Percentiles rank a stretch among this genome's conserved stretches.
phyloP scores from a whole-genome alignment of 345 rosid genomes.

The Hypericum androsaemum region DNA sequence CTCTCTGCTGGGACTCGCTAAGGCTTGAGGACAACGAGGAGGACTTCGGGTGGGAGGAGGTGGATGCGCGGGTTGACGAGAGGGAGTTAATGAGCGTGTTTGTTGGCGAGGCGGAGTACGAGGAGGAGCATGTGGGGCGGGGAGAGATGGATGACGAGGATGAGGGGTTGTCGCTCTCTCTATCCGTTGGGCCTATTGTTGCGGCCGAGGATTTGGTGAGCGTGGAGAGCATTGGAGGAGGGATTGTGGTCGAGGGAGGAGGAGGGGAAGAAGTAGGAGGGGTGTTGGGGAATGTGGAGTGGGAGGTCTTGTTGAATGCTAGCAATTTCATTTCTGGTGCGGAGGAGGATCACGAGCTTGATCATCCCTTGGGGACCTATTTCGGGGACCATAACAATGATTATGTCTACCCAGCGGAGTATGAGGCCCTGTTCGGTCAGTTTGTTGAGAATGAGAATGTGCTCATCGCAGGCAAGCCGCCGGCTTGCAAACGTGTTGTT shows the following conservation, averaged over 20 bases:
- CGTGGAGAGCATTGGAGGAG: conserved; percentile 40
- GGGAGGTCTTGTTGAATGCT: conserved; percentile 76
- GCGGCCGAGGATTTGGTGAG: conserved; percentile 41
- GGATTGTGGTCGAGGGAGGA: too few relatives aligned
- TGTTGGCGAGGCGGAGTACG: conserved; percentile 20
- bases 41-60: conserved; percentile 94
- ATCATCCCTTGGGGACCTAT: conserved; percentile 31
- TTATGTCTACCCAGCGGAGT: conserved; percentile 50
- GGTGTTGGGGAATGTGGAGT: conserved; percentile 37
- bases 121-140: too few relatives aligned
- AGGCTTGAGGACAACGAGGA: conserved; percentile 53
- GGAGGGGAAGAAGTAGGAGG: too few relatives aligned
- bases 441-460: conserved; percentile 59
- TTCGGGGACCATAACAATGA: conserved; percentile 43
- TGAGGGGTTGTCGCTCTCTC: conserved; percentile 45
- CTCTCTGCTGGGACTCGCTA: conserved; percentile 71
- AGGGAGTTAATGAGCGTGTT: conserved; percentile 49
- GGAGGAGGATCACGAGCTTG: conserved; percentile 25
- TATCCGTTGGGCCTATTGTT: conserved; percentile 43
- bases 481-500: conserved; percentile 56
- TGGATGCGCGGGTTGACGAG: conserved; percentile 57
- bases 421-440: conserved; percentile 68
- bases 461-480: conserved; percentile 41
- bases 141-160: conserved; percentile 32
- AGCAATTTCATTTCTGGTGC: conserved; percentile 43